Base-by-base conservation (phyloP, 2,329 filamentous ascomycete species). In the Beauveria caledonica region DNA sequence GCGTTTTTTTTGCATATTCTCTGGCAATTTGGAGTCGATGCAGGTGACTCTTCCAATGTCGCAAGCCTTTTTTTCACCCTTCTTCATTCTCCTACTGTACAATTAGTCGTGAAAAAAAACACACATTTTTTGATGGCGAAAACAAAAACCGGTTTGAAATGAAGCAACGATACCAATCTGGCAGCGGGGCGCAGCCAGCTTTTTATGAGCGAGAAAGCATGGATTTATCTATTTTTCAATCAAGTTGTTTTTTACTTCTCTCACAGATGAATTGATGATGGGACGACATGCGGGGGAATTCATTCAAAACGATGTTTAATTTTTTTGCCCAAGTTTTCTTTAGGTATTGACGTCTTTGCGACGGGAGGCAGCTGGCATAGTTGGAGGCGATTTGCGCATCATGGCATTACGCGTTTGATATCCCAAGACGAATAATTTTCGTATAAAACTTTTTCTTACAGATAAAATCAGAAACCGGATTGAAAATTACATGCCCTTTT, bases 111-210 rank as follows among this genome's bases (percentile, higher is more conserved):
- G 29, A 29, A 21, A 54, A 29, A 33, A 33, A 33, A 33, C 5
- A 9, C 11, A 33, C 29, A 13, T 33, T 11, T 33, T 55, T 44
- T 25, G 44, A 42, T 23, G 13, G 23, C 17, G n/a, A 33, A 1
- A 29, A n/a, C n/a, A 33, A 48, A 29, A 48, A 42, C 33, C 44
- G 58, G 23, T 55, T 45, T 44, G 44, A 49, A n/a, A 60, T 36
- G 58, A 60, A 60, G 51, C 42, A 49, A 60, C 51, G 58, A 60
- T 60, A 60, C 58, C 58, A 55, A 40, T 21, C 15, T 36, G 36
- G 54, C 60, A 59, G 60, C 29, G 21, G 59, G 29, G 52, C 52
- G n/a, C 45, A 40, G 33, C n/a, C 21, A n/a, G 17, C 11, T 33
- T 1, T 33, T 60, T 19, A 53, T 17, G 40, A 53, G 48, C 42